Conservation (phyloP, 805 yeast genomes). For the Teunomyces panamensis region DNA sequence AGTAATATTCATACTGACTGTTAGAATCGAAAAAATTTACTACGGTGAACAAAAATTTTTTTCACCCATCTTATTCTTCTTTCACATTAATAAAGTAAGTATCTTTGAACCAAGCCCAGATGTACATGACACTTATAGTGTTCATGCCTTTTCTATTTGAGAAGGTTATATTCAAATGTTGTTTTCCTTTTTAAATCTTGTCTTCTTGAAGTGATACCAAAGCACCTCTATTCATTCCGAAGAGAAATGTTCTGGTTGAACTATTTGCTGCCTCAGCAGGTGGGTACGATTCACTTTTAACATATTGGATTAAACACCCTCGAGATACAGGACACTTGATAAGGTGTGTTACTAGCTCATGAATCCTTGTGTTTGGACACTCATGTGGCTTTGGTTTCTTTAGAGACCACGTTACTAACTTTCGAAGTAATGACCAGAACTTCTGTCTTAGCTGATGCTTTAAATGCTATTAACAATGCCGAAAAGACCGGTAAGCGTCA, state of each 20-base stretch:
- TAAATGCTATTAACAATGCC: conserved; percentile 97
- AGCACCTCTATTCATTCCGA: conserved; percentile 2
- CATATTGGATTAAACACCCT: conserved; percentile 10
- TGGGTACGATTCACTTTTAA: conserved; percentile 13
- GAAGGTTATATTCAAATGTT: neutral
- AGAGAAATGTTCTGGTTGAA: conserved; percentile 1
- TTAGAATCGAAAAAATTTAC: neutral
- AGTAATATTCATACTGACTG: neutral
- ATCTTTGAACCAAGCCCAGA: conserved; percentile 1
- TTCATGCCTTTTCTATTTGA: neutral
- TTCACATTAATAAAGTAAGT: neutral
- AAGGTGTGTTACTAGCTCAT: conserved; percentile 20
- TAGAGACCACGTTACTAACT: conserved; percentile 7
- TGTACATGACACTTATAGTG: neutral
- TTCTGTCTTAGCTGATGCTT: conserved; percentile 97
- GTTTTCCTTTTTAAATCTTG: neutral
- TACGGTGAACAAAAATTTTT: neutral
- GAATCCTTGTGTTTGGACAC: conserved; percentile 37
- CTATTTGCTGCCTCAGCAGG: conserved; percentile 7
- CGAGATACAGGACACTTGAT: conserved; percentile 29
- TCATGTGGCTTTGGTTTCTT: conserved; percentile 30
- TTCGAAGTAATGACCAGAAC: conserved; percentile 77
- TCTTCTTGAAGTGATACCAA: conserved; percentile 8
- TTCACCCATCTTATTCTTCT: neutral
- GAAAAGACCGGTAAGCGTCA: conserved; percentile 99